These are phyloP conservation scores for Magnusiomyces tetraspermus DNA, from an alignment of 1,139 yeast genomes.

Conservation along the genomic window DNA sequence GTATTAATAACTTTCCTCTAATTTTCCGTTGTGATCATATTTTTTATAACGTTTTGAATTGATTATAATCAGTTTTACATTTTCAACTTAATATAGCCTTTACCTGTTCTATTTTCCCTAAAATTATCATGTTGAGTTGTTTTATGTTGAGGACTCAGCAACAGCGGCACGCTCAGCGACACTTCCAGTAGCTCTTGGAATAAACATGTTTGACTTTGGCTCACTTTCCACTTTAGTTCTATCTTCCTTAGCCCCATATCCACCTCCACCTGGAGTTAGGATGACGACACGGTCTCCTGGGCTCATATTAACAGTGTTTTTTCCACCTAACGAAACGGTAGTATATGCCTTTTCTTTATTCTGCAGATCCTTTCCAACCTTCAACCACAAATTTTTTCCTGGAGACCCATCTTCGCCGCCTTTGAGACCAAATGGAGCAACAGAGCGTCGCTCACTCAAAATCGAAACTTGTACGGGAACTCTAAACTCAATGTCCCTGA, in stretches of 20 bases:
- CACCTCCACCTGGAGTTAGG: conserved; percentile 44
- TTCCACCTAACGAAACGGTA: conserved; percentile 46
- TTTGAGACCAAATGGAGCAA: conserved; percentile 50
- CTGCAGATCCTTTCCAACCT: conserved; percentile 14
- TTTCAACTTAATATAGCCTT: too few species aligned
- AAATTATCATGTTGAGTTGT: too few species aligned
- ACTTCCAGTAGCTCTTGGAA: conserved; percentile 14
- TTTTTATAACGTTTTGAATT: too few species aligned
- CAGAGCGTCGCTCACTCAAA: conserved; percentile 50
- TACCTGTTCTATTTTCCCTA: too few species aligned
- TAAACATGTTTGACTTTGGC: not conserved
- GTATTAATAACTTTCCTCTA: too few species aligned
- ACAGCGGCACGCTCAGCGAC: conserved; percentile 7
- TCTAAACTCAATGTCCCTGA: conserved; percentile 53
- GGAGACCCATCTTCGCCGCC: conserved; percentile 53
- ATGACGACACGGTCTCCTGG: conserved; percentile 50
- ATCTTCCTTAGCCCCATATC: conserved; percentile 24
- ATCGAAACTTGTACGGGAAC: conserved; percentile 49
- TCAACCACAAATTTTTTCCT: conserved; percentile 51
- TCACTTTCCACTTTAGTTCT: conserved; percentile 7
- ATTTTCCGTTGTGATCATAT: too few species aligned
- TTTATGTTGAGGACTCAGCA: conserved; percentile 12
- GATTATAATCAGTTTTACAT: too few species aligned
- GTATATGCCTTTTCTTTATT: conserved; percentile 20
- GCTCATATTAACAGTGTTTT: conserved; percentile 42